Evolutionary conservation across 257 asterid species (phyloP).

Genomic region (Solanum sejunctum): DNA sequence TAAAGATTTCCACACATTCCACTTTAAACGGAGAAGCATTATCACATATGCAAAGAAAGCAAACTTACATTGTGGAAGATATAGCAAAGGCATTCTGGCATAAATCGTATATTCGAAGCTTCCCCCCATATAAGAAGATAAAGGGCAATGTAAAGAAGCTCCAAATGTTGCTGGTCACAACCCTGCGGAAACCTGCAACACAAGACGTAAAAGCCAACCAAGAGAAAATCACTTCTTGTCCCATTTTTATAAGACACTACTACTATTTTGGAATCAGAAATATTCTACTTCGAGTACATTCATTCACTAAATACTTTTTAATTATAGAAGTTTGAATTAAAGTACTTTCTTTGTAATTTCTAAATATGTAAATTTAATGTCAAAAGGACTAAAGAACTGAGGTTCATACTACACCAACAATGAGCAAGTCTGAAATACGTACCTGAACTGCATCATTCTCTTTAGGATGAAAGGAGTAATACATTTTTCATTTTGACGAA

Average conservation of each 20-base stretch:
- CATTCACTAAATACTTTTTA: background rate
- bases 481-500: background rate
- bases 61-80: conserved; percentile 78
- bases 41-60: conserved; percentile 1
- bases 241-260: background rate
- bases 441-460: background rate
- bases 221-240: background rate
- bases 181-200: conserved; percentile 46
- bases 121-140: conserved; percentile 99
- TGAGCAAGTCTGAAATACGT: background rate
- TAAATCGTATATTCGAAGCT: conserved; percentile 94
- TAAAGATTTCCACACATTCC: background rate
- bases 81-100: conserved; percentile 98
- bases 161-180: conserved; percentile 60
- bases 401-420: background rate
- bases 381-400: background rate
- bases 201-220: background rate
- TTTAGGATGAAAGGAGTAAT: background rate
- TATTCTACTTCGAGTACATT: background rate
- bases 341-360: background rate
- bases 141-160: conserved; percentile 89
- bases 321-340: background rate
- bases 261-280: background rate
- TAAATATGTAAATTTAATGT: background rate
- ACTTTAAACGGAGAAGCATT: background rate